Base-by-base conservation (phyloP, 345 rosid species). In the Toxicodendron radicans region DNA sequence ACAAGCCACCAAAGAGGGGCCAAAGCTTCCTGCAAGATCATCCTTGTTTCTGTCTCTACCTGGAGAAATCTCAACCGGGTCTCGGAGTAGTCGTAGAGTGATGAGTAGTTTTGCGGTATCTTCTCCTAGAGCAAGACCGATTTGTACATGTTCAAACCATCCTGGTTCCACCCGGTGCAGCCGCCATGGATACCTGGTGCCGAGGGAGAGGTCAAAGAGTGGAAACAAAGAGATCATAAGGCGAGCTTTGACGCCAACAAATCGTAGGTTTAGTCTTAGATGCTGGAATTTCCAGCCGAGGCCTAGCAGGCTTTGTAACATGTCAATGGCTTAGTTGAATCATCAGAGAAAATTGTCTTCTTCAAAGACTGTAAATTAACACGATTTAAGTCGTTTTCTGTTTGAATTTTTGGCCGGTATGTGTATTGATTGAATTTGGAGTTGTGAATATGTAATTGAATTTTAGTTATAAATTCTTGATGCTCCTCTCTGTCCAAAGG, bases 241-340 rank as follows among this genome's bases (percentile, higher is more conserved):
- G 48, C 78, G 88, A 51, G 85, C 85, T 14, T 73, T 85, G 66
- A 41, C 75, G 13, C 84, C 85, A 23, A 63, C 85, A 0, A 66
- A 58, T 23, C 79, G 82, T 10, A 65, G 73, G 59, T 17, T 70
- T 33, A 75, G 66, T 21, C 82, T 79, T 30, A 77, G 88, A 46
- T 78, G 85, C 81, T 80, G 56, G 60, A 85, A 80, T 82, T 85
- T 85, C 76, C 79, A 74, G 68, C 85, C 88, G 1, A 73, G 78
- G 10, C 88, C 85, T 70, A 85, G 88, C 56, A 79, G 84, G 33
- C 82, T 85, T 4, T 82, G 73, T 52, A 76, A 73, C 57, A 85
- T 85, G 88, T 85, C 85, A 14, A 70, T 53, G 66, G 77, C 83
- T 64, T 83, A 58, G 3, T 56, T 17, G 11, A 18, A 9, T 18